Percentiles rank a stretch among this genome's conserved stretches.
These are phyloP conservation scores for Paulownia fortunei DNA, from an alignment of 257 asterid genomes.

Conservation along the genomic window DNA sequence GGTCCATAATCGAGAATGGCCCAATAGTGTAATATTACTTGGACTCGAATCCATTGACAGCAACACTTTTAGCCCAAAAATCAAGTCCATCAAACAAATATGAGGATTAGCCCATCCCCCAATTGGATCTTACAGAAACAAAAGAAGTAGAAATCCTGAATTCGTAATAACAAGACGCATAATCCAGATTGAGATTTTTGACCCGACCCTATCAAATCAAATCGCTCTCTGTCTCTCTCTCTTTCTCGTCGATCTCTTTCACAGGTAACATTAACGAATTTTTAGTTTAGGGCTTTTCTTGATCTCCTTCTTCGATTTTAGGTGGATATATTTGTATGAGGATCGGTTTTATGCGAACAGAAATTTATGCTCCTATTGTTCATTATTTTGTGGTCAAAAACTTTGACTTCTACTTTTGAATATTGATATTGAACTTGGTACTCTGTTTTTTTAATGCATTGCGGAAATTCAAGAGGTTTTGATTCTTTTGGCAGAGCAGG, in stretches of 20 bases:
- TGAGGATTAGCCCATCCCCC: not conserved
- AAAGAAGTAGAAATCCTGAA: no score
- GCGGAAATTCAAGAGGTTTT: slow-evolving; percentile 45
- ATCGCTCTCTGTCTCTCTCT: not conserved
- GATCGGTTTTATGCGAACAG: not conserved
- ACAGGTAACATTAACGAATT: not conserved
- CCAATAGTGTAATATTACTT: not conserved
- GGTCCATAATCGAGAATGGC: not conserved
- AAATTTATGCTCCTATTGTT: slow-evolving; percentile 3
- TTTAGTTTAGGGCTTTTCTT: not conserved
- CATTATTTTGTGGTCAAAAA: slow-evolving; percentile 16
- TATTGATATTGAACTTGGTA: slow-evolving; percentile 5
- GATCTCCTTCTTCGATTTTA: not conserved
- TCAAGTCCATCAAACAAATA: not conserved
- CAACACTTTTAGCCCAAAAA: not conserved
- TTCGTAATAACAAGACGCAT: no score
- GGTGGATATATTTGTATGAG: not conserved
- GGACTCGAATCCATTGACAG: not conserved
- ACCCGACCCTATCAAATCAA: slow-evolving; percentile 30
- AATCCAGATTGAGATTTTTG: slow-evolving; percentile 11
- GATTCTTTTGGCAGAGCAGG: slow-evolving; percentile 27
- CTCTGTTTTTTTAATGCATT: slow-evolving; percentile 38
- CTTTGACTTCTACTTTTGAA: not conserved
- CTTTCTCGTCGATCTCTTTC: slow-evolving; percentile 8
- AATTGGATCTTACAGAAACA: no score